Evolutionary conservation across 2,329 filamentous ascomycete genomes (phyloP).

Genomic region (Neonectria neomacrospora): DNA sequence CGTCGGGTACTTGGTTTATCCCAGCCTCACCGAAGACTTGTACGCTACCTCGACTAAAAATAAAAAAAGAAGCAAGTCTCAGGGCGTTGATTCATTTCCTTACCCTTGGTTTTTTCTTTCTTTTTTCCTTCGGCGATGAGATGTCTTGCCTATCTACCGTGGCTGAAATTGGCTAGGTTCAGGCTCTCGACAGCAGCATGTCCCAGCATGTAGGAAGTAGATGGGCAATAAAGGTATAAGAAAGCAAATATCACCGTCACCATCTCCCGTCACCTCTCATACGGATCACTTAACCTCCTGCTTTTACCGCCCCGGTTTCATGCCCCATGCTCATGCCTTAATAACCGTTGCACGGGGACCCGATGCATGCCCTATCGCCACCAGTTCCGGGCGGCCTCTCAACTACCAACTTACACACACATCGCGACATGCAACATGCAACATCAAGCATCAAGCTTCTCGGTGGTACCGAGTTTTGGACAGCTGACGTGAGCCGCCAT

Average conservation of each 20-base stretch:
- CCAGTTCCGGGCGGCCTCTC: background rate
- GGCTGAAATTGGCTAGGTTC: background rate
- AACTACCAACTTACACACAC: too few relatives aligned
- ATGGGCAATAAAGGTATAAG: background rate
- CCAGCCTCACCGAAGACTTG: background rate
- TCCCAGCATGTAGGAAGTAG: background rate
- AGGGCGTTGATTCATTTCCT: background rate
- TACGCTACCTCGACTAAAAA: background rate
- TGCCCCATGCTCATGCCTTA: too few relatives aligned
- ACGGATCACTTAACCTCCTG: too few relatives aligned
- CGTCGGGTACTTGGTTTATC: background rate
- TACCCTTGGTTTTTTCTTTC: too few relatives aligned
- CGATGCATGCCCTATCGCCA: background rate
- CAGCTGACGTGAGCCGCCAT: background rate
- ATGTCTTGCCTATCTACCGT: background rate
- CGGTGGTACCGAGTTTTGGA: conserved; percentile 23
- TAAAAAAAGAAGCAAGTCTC: background rate
- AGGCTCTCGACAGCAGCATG: background rate
- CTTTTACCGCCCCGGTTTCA: too few relatives aligned
- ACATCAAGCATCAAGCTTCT: conserved; percentile 1
- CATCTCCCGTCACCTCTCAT: background rate
- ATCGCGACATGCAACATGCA: conserved; percentile 7
- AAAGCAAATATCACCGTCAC: background rate
- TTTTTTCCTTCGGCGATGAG: background rate
- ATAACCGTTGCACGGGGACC: background rate